phyloP scores from a whole-genome alignment of 2,329 filamentous ascomycete genomes.

The Talaromyces rugulosus region DNA sequence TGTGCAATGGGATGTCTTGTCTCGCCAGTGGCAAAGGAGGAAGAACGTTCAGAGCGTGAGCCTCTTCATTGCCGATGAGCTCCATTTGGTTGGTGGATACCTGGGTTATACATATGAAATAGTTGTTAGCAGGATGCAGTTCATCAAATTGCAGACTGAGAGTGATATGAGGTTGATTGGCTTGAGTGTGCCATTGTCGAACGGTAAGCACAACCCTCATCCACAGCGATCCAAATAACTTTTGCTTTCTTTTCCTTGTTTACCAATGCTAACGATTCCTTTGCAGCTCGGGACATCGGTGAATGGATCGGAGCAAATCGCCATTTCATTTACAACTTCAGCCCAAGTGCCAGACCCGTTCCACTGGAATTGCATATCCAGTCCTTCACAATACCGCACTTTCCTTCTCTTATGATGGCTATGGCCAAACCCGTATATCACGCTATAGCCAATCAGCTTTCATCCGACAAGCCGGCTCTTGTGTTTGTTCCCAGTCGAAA shows the following conservation, averaged over 20 bases:
- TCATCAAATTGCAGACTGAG: constrained; percentile 84
- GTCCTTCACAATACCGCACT: constrained; percentile 92
- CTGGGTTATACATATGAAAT: constrained; percentile 91
- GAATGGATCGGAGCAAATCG: constrained; percentile 98
- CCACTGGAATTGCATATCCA: constrained; percentile 93
- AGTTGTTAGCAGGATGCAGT: constrained; percentile 96
- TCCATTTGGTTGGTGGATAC: constrained; percentile 86
- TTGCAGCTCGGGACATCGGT: constrained; percentile 73
- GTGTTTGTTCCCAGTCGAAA: constrained; percentile 92
- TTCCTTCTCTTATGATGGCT: constrained; percentile 95
- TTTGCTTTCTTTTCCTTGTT: not conserved
- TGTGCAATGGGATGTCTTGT: constrained; percentile 91
- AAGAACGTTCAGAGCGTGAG: constrained; percentile 91
- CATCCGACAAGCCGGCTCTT: constrained; percentile 81
- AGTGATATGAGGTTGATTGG: constrained; percentile 82
- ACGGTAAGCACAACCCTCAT: constrained; percentile 35
- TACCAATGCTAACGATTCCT: not conserved
- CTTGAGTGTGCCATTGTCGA: constrained; percentile 85
- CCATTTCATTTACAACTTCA: constrained; percentile 99
- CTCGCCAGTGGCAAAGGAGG: constrained; percentile 90
- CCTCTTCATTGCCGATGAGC: constrained; percentile 89
- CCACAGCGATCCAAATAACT: not conserved
- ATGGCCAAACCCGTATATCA: constrained; percentile 95
- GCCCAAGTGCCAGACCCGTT: constrained; percentile 80
- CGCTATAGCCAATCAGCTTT: constrained; percentile 75